Conservation (phyloP, 768 basidiomycete species). For the Aureoboletus auriporus region DNA sequence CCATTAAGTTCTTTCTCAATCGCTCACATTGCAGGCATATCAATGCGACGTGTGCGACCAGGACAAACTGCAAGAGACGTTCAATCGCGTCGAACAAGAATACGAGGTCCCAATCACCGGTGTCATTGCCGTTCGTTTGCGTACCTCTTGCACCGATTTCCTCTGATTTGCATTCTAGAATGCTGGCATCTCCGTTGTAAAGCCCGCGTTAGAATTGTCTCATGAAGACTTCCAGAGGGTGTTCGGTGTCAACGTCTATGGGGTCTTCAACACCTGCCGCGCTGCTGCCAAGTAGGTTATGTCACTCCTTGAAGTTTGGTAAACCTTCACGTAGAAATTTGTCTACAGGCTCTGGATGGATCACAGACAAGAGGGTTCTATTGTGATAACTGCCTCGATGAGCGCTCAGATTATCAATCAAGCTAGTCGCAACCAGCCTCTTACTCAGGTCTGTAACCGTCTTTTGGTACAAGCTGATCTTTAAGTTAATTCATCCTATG, state of each 20-base stretch:
- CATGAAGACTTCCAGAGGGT: conserved; percentile 52
- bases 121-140: conserved; percentile 47
- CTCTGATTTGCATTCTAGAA: conserved; percentile 34
- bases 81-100: conserved; percentile 47
- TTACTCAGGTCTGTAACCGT: conserved; percentile 42
- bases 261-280: conserved; percentile 61
- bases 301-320: too few relatives aligned
- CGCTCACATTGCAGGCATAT: conserved; percentile 41
- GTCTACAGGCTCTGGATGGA: conserved; percentile 42
- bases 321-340: too few relatives aligned
- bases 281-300: conserved; percentile 49
- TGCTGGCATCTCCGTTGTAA: conserved; percentile 59
- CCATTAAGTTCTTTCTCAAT: background rate
- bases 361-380: conserved; percentile 38
- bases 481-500: too few relatives aligned
- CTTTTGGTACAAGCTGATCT: too few relatives aligned
- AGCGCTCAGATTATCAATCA: conserved; percentile 64
- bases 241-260: conserved; percentile 59
- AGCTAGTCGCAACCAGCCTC: conserved; percentile 37
- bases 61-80: conserved; percentile 39
- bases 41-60: conserved; percentile 57
- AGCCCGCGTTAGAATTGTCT: conserved; percentile 55
- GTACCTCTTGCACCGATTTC: background rate
- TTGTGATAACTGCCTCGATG: conserved; percentile 66
- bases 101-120: conserved; percentile 42